Evolutionary conservation across 1,284 basidiomycete species (phyloP).

Genomic region (Phellopilus nigrolimitatus): DNA sequence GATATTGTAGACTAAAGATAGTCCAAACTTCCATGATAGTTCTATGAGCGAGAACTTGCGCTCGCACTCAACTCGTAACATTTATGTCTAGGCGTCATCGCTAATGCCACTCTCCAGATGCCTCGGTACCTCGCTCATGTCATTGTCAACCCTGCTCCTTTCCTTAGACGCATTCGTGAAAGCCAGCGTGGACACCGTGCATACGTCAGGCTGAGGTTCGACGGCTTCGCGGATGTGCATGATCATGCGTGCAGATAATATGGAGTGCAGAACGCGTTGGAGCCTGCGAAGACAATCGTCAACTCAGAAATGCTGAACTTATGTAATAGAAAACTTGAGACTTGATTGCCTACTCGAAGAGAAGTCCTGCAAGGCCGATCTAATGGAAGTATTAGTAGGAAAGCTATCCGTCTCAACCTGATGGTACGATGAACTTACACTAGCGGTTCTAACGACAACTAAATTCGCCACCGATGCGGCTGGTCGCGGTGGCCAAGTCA

Average conservation of each 20-base stretch:
- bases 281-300: background rate
- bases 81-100: background rate
- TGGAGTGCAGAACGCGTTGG: conserved; percentile 8
- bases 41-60: no score
- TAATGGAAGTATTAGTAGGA: background rate
- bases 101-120: background rate
- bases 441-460: conserved; percentile 1
- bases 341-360: background rate
- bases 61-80: no score
- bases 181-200: background rate
- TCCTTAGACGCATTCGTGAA: background rate
- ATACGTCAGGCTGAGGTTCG: background rate
- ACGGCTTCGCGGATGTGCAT: conserved; percentile 8
- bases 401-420: background rate
- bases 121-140: background rate
- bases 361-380: conserved; percentile 2
- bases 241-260: conserved; percentile 11
- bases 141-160: background rate
- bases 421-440: background rate
- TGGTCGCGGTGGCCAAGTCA: no score
- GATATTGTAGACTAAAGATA: no score
- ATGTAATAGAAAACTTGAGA: background rate
- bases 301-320: background rate
- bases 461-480: conserved; percentile 11
- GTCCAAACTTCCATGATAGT: no score